Percentiles rank a stretch among this genome's conserved stretches.
These are phyloP conservation scores for Talaromyces sp. DNA, from an alignment of 2,329 filamentous ascomycete genomes.

Conservation along the genomic window DNA sequence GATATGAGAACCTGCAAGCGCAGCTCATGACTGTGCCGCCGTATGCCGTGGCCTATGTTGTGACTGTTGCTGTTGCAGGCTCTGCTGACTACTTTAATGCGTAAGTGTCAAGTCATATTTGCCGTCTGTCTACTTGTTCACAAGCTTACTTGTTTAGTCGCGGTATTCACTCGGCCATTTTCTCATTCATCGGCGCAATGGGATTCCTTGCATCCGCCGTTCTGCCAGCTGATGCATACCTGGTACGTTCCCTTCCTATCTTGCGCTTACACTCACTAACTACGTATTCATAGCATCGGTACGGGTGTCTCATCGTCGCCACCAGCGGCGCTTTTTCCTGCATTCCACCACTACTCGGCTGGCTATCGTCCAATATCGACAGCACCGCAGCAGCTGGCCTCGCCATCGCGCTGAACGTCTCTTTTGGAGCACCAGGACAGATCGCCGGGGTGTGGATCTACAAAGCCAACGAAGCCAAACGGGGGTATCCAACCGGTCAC, in stretches of 20 bases:
- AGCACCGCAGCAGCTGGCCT: slow-evolving; percentile 62
- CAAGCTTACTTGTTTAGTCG: slow-evolving; percentile 26
- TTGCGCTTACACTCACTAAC: not conserved
- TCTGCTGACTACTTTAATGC: slow-evolving; percentile 54
- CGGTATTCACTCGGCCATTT: slow-evolving; percentile 48
- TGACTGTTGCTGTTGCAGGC: slow-evolving; percentile 50
- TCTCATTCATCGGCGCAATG: slow-evolving; percentile 48
- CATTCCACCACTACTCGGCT: slow-evolving; percentile 66
- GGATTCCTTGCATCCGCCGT: slow-evolving; percentile 62
- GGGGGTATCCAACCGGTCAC: slow-evolving; percentile 66
- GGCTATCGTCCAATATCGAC: slow-evolving; percentile 64
- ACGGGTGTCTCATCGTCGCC: slow-evolving; percentile 66
- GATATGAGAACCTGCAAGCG: slow-evolving; percentile 53
- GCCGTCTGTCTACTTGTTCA: not conserved
- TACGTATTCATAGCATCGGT: slow-evolving; percentile 44
- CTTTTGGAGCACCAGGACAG: slow-evolving; percentile 64
- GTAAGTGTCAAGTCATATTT: slow-evolving; percentile 13
- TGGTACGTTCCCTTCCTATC: slow-evolving; percentile 22
- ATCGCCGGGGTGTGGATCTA: slow-evolving; percentile 73
- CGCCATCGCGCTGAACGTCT: slow-evolving; percentile 67
- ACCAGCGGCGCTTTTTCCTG: slow-evolving; percentile 63
- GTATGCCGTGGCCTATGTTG: slow-evolving; percentile 56
- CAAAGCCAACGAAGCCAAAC: slow-evolving; percentile 55
- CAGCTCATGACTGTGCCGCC: slow-evolving; percentile 65
- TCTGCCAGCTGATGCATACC: slow-evolving; percentile 57